A percentile compares a stretch with the other conserved stretches of the same genome.
These are phyloP conservation scores for Claviceps maximensis DNA, from an alignment of 2,329 filamentous ascomycete genomes.

Conservation along the genomic window DNA sequence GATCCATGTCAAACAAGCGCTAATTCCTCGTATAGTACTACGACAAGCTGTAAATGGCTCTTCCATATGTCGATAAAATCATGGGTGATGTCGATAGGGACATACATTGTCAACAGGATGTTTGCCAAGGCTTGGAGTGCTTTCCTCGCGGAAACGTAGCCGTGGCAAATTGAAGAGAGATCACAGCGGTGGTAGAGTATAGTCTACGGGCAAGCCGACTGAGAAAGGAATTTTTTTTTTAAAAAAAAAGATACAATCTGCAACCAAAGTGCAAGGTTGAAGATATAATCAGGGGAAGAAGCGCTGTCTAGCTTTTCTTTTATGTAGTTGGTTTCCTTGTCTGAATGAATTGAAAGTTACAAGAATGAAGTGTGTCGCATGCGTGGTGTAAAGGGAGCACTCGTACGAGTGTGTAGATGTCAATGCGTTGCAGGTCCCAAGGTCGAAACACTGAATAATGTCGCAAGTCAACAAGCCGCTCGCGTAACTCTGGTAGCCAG, in stretches of 20 bases:
- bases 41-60: conserved; percentile 80
- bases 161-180: conserved; percentile 6
- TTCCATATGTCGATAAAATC: conserved; percentile 31
- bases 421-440: too few species aligned
- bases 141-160: conserved; percentile 14
- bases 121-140: conserved; percentile 19
- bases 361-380: conserved; percentile 14
- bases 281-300: conserved; percentile 23
- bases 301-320: conserved; percentile 24
- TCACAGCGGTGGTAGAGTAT: conserved; percentile 12
- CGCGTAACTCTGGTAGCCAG: background rate
- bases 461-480: too few species aligned
- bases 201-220: conserved; percentile 16
- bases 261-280: conserved; percentile 23
- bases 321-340: conserved; percentile 31
- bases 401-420: too few species aligned
- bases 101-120: conserved; percentile 28
- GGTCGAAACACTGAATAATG: too few species aligned
- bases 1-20: conserved; percentile 1
- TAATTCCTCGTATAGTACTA: conserved; percentile 56
- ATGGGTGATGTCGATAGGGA: conserved; percentile 29
- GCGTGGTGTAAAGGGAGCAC: too few species aligned
- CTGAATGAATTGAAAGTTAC: conserved; percentile 27
- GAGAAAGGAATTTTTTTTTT: background rate
- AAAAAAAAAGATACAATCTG: conserved; percentile 3